Base-by-base conservation (phyloP, 2,329 filamentous ascomycete genomes). In the Ophiocordyceps australis region DNA sequence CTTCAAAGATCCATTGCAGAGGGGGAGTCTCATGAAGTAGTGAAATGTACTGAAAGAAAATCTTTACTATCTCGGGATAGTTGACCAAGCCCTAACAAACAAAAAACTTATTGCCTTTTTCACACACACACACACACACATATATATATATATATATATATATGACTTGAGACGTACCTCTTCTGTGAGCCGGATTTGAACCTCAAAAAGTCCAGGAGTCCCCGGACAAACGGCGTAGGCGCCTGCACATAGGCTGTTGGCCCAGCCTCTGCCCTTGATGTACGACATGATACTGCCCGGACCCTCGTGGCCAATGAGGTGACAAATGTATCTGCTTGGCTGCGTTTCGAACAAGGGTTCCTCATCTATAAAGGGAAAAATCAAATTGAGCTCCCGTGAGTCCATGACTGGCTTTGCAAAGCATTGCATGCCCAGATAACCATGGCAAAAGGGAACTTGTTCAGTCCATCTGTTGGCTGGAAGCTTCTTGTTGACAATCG, bases 361-460 rank as follows among this genome's bases (percentile, higher is more conserved):
- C 45, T 93, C 82, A 35, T 93, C 82, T 12, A 82, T 65, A 45
- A 82, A 91, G 2, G 80, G 75, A 45, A 94, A 93, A 33, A 68
- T 73, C 23, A 94, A 64, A 32, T 79, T 79, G 32, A 94, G 52
- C 27, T 77, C 74, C 29, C 81, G 66, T 12, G 72, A 74, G 35
- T 94, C 82, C 73, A 91, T 85, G 22, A 94, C 83, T 0, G 85
- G 85, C 53, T 89, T 92, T 15, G 79, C 80, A 44, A 86, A 92
- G 27, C 79, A 71, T 46, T 86, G 77, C 19, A 71, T 76, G 4
- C 58, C 56, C 3, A 72, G 50, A 22, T 65, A 55, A 9, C 54
- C 52, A 19, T 55, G 43, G 15, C 55, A 50, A 34, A 63, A 61
- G 0, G 64, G 64, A 10, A 54, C 46, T 33, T 62, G 60, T 3